Base-by-base conservation (phyloP, 495 filamentous ascomycete genomes). In the Penicillium goetzii region DNA sequence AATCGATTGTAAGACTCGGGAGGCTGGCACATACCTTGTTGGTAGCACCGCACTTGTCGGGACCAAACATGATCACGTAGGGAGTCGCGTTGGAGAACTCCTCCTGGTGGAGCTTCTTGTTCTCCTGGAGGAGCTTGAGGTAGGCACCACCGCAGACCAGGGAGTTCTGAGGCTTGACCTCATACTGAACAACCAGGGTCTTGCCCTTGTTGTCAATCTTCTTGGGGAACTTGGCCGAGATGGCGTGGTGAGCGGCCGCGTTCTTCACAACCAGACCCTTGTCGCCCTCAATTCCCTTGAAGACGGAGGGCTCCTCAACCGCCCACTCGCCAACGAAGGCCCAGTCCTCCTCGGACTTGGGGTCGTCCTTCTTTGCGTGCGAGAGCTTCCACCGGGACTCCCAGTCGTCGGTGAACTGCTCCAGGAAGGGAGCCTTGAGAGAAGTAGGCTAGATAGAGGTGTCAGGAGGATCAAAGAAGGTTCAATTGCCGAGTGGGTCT, bases 51-150 rank as follows among this genome's bases (percentile, higher is more conserved):
- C 96, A 99, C 89, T 97, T 99, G 83, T 99, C 96, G 72, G 96
- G 96, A 67, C 96, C 96, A 78, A 99, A 99, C 96, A 98, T 98
- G 83, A 99, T 96, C 66, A 99, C 91, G 76, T 99, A 99, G 40
- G 96, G 96, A 50, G 94, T 93, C 52, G 88, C 85, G 81, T 99
- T 97, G 72, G 93, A 95, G 85, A 99, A 99, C 82, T 99, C 96
- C 59, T 98, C 95, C 72, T 89, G 85, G 80, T 97, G 92, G 71
- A 98, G 92, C 78, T 91, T 89, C 84, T 93, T 96, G 84, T 92
- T 98, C 76, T 99, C 95, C 66, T 96, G 89, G 67, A 98, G 90
- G 67, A 99, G 92, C 89, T 99, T 99, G 85, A 99, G 83, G 81
- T 99, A 99, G 68, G 96, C 96, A 77, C 96, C 96, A 85, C 96